Evolutionary conservation across 306 rosid species (phyloP).

Genomic region (Styphnolobium japonicum): DNA sequence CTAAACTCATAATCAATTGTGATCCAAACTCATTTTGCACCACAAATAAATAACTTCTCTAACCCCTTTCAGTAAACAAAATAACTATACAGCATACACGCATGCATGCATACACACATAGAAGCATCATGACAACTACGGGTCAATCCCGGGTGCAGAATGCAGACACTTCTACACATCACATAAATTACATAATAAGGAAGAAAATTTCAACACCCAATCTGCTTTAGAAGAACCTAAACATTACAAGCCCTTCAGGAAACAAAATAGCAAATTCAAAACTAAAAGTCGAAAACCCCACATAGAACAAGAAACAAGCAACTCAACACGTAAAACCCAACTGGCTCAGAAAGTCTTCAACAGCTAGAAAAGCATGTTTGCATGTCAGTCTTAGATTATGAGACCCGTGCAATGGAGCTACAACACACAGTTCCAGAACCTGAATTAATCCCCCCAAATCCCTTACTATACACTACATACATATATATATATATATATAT

Average conservation of each 20-base stretch:
- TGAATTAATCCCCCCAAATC: background rate
- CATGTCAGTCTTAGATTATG: too few relatives aligned
- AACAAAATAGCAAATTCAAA: background rate
- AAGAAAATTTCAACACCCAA: background rate
- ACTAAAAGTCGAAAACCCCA: background rate
- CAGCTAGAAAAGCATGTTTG: background rate
- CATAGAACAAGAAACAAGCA: slow-evolving; percentile 12
- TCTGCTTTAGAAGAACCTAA: background rate
- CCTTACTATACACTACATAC: background rate
- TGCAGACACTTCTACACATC: background rate
- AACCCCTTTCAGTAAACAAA: background rate
- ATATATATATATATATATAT: too few relatives aligned
- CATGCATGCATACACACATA: background rate
- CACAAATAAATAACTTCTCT: background rate
- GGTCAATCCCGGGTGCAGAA: background rate
- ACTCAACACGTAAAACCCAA: background rate
- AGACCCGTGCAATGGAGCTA: too few relatives aligned
- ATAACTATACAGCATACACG: background rate
- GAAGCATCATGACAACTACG: background rate
- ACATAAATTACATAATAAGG: too few relatives aligned
- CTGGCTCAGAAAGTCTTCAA: background rate
- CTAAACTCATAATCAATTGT: background rate
- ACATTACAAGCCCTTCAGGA: background rate
- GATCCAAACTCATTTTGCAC: background rate
- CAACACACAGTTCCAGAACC: background rate